These are phyloP conservation scores for Penicillium vulpinum DNA, from an alignment of 2,329 filamentous ascomycete genomes.

Conservation along the genomic window DNA sequence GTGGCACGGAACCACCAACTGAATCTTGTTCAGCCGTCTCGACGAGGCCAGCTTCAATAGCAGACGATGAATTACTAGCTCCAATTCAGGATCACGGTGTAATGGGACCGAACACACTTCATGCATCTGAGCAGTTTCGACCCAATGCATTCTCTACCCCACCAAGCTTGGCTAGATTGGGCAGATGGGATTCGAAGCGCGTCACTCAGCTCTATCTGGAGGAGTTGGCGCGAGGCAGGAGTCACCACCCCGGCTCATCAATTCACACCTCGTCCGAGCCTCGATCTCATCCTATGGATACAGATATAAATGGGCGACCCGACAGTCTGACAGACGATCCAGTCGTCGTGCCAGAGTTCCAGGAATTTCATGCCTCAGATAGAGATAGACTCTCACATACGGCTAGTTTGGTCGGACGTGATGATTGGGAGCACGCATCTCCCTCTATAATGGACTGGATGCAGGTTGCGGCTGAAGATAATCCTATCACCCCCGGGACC, in stretches of 20 bases:
- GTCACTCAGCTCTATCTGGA: slow-evolving; percentile 58
- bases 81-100: slow-evolving; percentile 34
- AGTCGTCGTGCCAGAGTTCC: slow-evolving; percentile 34
- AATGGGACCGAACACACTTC: slow-evolving; percentile 42
- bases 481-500: slow-evolving; percentile 39
- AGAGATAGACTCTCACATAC: slow-evolving; percentile 32
- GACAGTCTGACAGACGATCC: slow-evolving; percentile 39
- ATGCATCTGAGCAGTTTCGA: slow-evolving; percentile 38
- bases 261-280: slow-evolving; percentile 26
- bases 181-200: slow-evolving; percentile 56
- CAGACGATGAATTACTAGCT: slow-evolving; percentile 22
- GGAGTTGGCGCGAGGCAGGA: slow-evolving; percentile 42
- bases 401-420: slow-evolving; percentile 46
- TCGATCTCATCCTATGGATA: slow-evolving; percentile 12
- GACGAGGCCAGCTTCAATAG: slow-evolving; percentile 41
- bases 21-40: slow-evolving; percentile 39
- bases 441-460: slow-evolving; percentile 53
- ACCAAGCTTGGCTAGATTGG: slow-evolving; percentile 54
- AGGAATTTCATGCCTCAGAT: slow-evolving; percentile 30
- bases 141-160: slow-evolving; percentile 49
- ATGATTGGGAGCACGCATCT: slow-evolving; percentile 52
- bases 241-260: slow-evolving; percentile 22
- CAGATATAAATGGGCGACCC: slow-evolving; percentile 19
- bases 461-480: slow-evolving; percentile 45
- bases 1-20: slow-evolving; percentile 31